A percentile compares a stretch with the other conserved stretches of the same genome.
Conservation (phyloP, 345 rosid genomes). For the Eucalyptus rudis region DNA sequence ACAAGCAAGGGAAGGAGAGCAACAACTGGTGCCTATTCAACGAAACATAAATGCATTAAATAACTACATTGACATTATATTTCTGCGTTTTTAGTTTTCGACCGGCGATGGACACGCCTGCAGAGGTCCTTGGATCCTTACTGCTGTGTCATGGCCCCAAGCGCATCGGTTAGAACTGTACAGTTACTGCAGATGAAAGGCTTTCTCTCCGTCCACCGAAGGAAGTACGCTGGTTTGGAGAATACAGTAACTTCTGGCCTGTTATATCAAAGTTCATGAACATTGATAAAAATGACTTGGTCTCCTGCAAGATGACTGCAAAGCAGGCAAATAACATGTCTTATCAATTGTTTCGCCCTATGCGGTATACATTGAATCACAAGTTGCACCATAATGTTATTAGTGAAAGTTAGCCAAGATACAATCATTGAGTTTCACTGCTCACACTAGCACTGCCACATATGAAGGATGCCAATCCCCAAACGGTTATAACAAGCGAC, state of each 20-base stretch:
- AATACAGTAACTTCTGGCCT: background rate
- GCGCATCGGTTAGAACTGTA: background rate
- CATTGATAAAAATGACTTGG: background rate
- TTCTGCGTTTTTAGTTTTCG: background rate
- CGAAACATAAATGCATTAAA: background rate
- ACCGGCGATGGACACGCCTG: background rate
- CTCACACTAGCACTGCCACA: conserved; percentile 31
- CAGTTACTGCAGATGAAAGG: background rate
- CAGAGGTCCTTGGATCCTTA: background rate
- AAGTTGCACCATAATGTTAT: background rate
- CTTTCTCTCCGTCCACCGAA: background rate
- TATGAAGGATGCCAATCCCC: conserved; percentile 78
- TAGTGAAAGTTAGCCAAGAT: background rate
- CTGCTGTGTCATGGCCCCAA: background rate
- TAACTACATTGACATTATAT: background rate
- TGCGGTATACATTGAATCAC: background rate
- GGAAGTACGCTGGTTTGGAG: background rate
- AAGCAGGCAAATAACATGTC: background rate
- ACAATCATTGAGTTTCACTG: background rate
- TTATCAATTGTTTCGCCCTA: background rate
- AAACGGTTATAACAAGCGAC: conserved; percentile 61
- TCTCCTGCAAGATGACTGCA: background rate
- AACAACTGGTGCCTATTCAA: background rate
- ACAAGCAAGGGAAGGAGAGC: background rate
- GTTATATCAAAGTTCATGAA: background rate